Base-by-base conservation (phyloP, 2,329 filamentous ascomycete species). In the Penicillium sp. region DNA sequence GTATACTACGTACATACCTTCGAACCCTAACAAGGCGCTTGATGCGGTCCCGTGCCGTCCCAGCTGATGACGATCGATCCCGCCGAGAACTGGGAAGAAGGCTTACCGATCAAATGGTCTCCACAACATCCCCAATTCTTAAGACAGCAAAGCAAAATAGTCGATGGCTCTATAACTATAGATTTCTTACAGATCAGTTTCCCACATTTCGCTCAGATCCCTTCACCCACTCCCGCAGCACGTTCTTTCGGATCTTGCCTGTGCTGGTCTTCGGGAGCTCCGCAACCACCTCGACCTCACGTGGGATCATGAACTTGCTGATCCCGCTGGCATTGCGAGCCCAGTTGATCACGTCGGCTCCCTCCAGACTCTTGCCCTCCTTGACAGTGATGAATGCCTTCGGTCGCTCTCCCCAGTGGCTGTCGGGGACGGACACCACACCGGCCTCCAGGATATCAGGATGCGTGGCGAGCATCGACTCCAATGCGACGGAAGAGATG, bases 211-310 rank as follows among this genome's bases (percentile, higher is more conserved):
- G 53, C 60, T 77, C 51, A 10, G 71, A 76, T 41, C 84, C 83
- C 72, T 85, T 91, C 2, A 90, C 90, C 94, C 93, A 96, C 66
- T 91, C 89, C 60, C 95, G 81, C 56, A 99, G 76, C 6, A 96
- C 86, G 70, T 96, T 98, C 86, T 99, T 99, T 84, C 92, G 89
- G 60, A 98, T 84, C 83, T 99, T 99, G 3, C 95, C 95, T 0
- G 95, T 99, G 75, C 90, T 95, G 31, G 95, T 99, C 84, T 99
- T 99, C 10, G 95, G 95, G 64, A 99, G 80, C 75, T 97, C 93
- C 6, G 79, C 66, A n/a, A 99, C 86, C 44, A 98, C 81, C 75
- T 96, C 91, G 0, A 89, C 84, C 74, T 89, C 87, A 52, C 82
- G 79, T 13, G 85, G 87, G 46, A 89, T 88, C 95, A 98, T 98